Evolutionary conservation across 305 asterid genomes (phyloP).

Genomic region (Solanum aculeatissimum): DNA sequence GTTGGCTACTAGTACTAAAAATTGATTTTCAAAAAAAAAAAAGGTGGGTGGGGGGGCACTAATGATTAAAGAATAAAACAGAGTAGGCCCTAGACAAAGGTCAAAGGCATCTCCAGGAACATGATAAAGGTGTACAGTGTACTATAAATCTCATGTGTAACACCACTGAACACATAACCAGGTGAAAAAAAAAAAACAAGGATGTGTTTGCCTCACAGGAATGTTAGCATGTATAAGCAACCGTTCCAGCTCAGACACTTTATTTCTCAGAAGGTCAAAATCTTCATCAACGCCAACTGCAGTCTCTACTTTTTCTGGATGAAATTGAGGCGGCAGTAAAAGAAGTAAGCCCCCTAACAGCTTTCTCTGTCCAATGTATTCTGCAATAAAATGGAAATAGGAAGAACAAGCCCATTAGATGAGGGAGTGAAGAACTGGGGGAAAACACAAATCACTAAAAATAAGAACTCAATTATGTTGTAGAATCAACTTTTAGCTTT

Average conservation of each 20-base stretch:
- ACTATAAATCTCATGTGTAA: not conserved
- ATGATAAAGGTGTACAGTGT: not conserved
- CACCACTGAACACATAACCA: not conserved
- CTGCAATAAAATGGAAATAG: slow-evolving; percentile 35
- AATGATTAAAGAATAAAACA: not conserved
- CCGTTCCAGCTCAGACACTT: slow-evolving; percentile 51
- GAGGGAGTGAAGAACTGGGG: not conserved
- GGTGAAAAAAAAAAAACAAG: not conserved
- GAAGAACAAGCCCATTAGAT: not conserved
- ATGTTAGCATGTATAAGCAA: slow-evolving; percentile 63
- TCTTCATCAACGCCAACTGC: slow-evolving; percentile 24
- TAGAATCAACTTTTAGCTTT: not conserved
- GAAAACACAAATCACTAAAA: not conserved
- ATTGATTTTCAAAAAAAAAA: not conserved
- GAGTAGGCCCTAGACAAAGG: too few species aligned
- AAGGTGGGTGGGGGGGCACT: not conserved
- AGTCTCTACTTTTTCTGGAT: slow-evolving; percentile 32
- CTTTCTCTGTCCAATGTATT: slow-evolving; percentile 68
- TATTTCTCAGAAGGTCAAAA: slow-evolving; percentile 29
- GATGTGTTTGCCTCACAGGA: slow-evolving; percentile 52
- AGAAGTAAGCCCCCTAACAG: slow-evolving; percentile 83
- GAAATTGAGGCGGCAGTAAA: slow-evolving; percentile 64
- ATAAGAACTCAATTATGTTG: not conserved
- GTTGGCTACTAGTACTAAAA: not conserved
- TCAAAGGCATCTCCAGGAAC: not conserved